phyloP scores from a whole-genome alignment of 768 basidiomycete species.

The Russula vinacea region DNA sequence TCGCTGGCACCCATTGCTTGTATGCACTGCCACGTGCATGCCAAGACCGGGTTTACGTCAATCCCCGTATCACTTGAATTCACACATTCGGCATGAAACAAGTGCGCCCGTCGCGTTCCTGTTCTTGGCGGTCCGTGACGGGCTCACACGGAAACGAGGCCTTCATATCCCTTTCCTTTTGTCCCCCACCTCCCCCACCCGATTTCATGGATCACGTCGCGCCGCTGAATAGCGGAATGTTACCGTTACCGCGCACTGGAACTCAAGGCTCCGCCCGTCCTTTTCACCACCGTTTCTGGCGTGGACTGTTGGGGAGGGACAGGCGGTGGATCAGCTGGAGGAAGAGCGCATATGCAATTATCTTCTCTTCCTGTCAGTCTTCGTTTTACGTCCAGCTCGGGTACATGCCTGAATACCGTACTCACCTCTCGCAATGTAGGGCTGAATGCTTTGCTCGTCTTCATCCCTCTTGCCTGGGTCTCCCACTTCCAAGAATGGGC shows the following conservation, averaged over 20 bases:
- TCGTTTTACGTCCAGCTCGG: not conserved
- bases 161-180: too few species aligned
- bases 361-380: constrained; percentile 24
- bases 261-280: not conserved
- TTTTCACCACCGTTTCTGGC: constrained; percentile 12
- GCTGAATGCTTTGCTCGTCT: constrained; percentile 32
- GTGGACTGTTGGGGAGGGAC: constrained; percentile 24
- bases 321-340: constrained; percentile 18
- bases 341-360: constrained; percentile 17
- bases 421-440: constrained; percentile 13
- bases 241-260: not conserved
- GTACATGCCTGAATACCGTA: not conserved
- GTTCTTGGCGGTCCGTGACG: too few species aligned
- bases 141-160: not conserved
- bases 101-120: too few species aligned
- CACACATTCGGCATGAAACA: too few species aligned
- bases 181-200: too few species aligned
- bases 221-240: not conserved
- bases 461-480: constrained; percentile 34
- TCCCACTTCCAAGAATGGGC: constrained; percentile 33
- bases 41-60: too few species aligned
- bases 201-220: not conserved
- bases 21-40: not conserved
- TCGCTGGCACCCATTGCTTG: too few species aligned
- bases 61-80: too few species aligned